Percentiles rank a stretch among this genome's conserved stretches.
Evolutionary conservation across 2,329 filamentous ascomycete species (phyloP).

Genomic region (Xylariaceae sp.): DNA sequence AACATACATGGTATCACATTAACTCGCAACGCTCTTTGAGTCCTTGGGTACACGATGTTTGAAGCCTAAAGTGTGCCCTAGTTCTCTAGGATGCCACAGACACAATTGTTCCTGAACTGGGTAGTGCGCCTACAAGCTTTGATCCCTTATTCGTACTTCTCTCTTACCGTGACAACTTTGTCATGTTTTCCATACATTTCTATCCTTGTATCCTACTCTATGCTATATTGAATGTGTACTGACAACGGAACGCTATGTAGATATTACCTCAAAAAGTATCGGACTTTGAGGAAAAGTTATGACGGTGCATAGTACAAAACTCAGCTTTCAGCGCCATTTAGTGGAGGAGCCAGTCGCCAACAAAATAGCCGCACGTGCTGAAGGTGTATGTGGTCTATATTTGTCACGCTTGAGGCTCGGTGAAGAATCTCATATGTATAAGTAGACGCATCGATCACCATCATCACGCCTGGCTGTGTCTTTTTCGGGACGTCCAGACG

Average conservation of each 20-base stretch:
- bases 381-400: background rate
- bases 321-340: background rate
- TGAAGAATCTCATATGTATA: conserved; percentile 8
- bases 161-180: too few relatives aligned
- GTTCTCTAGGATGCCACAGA: background rate
- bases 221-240: conserved; percentile 27
- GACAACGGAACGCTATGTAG: conserved; percentile 51
- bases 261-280: conserved; percentile 92
- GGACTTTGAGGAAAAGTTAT: conserved; percentile 83
- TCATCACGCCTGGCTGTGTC: conserved; percentile 34
- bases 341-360: conserved; percentile 3
- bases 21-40: background rate
- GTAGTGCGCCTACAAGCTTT: background rate
- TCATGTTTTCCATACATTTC: background rate
- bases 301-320: conserved; percentile 47
- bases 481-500: conserved; percentile 88
- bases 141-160: background rate
- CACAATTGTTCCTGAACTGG: background rate
- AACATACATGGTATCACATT: conserved; percentile 8
- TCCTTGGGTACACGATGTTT: conserved; percentile 9
- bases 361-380: conserved; percentile 5
- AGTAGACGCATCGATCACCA: conserved; percentile 19
- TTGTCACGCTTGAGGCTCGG: conserved; percentile 1
- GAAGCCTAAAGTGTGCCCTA: background rate
- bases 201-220: background rate